Conservation (phyloP, 1,139 yeast species). For the Suhomyces anneliseae region DNA sequence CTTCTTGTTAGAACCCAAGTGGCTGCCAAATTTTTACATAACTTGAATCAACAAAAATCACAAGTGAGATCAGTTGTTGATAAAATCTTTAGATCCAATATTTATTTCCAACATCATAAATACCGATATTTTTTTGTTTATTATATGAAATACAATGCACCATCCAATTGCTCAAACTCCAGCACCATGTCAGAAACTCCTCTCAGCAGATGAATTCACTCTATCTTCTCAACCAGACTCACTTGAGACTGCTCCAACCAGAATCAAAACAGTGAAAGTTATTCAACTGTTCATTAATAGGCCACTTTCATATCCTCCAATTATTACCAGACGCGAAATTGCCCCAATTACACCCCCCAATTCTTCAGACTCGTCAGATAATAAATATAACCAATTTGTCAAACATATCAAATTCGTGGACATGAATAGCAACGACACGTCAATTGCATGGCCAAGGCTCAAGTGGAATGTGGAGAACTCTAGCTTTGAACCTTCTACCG, state of each 20-base stretch:
- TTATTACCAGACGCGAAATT: background rate
- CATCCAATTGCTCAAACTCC: slow-evolving; percentile 1
- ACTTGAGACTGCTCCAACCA: background rate
- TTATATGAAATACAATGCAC: background rate
- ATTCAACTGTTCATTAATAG: background rate
- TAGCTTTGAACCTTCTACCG: slow-evolving; percentile 3
- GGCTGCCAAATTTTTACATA: no score
- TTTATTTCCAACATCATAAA: no score
- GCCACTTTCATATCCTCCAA: background rate
- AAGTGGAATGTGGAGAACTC: background rate
- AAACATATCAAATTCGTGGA: slow-evolving; percentile 1
- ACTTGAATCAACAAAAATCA: no score
- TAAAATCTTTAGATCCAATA: no score
- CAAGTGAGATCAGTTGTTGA: no score
- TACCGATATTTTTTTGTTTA: no score
- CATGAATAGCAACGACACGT: background rate
- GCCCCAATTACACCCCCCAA: background rate
- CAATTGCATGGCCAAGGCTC: slow-evolving; percentile 5
- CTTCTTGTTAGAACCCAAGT: no score
- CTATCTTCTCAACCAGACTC: background rate
- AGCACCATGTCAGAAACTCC: background rate
- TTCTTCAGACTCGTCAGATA: background rate
- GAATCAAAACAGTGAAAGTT: background rate
- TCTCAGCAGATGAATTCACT: background rate
- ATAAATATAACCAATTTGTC: background rate